Evolutionary conservation across 2,329 filamentous ascomycete species (phyloP).

Genomic region (Eurotiales sp.): DNA sequence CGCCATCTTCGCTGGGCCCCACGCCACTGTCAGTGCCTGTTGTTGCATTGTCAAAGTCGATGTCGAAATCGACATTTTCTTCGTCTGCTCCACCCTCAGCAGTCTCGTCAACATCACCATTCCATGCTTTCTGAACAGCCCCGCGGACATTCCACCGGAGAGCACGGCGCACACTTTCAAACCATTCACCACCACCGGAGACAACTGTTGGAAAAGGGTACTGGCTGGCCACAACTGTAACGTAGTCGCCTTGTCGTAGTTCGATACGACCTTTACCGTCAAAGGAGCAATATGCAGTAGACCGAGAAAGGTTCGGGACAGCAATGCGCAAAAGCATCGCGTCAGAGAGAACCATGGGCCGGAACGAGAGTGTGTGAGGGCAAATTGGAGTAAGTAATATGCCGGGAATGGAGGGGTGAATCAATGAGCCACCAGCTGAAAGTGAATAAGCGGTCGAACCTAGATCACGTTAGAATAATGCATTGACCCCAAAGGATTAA

Average conservation of each 20-base stretch:
- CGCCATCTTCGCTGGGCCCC: slow-evolving; percentile 64
- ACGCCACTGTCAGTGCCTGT: slow-evolving; percentile 45
- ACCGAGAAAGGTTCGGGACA: slow-evolving; percentile 78
- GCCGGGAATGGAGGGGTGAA: slow-evolving; percentile 94
- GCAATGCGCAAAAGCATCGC: slow-evolving; percentile 87
- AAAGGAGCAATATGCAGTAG: slow-evolving; percentile 94
- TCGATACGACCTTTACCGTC: slow-evolving; percentile 96
- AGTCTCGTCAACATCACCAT: slow-evolving; percentile 44
- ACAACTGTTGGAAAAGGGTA: slow-evolving; percentile 98
- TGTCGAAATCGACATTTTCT: slow-evolving; percentile 74
- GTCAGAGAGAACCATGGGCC: slow-evolving; percentile 96
- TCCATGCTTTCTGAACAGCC: slow-evolving; percentile 84
- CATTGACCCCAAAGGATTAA: not conserved
- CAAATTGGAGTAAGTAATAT: slow-evolving; percentile 97
- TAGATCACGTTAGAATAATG: slow-evolving; percentile 21
- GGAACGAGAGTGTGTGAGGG: slow-evolving; percentile 93
- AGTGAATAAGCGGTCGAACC: slow-evolving; percentile 91
- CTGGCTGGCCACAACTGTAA: slow-evolving; percentile 91
- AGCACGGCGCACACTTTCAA: slow-evolving; percentile 88
- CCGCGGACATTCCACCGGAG: slow-evolving; percentile 93
- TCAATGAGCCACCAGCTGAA: slow-evolving; percentile 89
- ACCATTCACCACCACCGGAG: slow-evolving; percentile 87
- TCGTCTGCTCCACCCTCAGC: slow-evolving; percentile 20
- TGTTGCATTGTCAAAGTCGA: slow-evolving; percentile 69
- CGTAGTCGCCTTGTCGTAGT: slow-evolving; percentile 86